Conservation (phyloP, 2,329 filamentous ascomycete genomes). For the Botryotinia convoluta region DNA sequence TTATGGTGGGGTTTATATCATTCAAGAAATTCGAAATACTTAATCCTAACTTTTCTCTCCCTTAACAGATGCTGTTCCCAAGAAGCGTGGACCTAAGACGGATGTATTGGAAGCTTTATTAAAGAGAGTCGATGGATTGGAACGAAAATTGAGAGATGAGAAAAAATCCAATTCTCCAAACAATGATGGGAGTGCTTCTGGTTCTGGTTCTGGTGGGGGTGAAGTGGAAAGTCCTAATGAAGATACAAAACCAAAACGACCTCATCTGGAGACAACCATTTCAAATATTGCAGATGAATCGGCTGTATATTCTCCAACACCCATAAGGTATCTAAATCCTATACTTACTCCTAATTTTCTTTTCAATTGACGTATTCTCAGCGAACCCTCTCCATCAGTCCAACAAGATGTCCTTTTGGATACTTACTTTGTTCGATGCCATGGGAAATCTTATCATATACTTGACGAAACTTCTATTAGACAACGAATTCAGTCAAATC, state of each 20-base stretch:
- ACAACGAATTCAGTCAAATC: conserved; percentile 67
- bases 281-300: conserved; percentile 40
- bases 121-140: conserved; percentile 81
- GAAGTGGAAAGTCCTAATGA: conserved; percentile 32
- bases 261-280: conserved; percentile 40
- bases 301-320: conserved; percentile 45
- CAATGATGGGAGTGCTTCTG: conserved; percentile 26
- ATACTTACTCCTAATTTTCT: not conserved
- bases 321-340: conserved; percentile 39
- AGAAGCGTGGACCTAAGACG: conserved; percentile 87
- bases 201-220: conserved; percentile 22
- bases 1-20: conserved; percentile 65
- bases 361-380: conserved; percentile 30
- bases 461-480: conserved; percentile 74
- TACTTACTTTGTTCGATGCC: conserved; percentile 75
- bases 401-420: conserved; percentile 66
- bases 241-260: conserved; percentile 41
- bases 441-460: conserved; percentile 79
- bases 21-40: not conserved
- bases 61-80: conserved; percentile 73
- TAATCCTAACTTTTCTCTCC: conserved; percentile 19
- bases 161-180: conserved; percentile 44
- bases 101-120: conserved; percentile 81
- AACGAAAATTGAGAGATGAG: conserved; percentile 73
- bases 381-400: conserved; percentile 48